Conservation (phyloP, 2,329 filamentous ascomycete genomes). For the Claviceps sp. region DNA sequence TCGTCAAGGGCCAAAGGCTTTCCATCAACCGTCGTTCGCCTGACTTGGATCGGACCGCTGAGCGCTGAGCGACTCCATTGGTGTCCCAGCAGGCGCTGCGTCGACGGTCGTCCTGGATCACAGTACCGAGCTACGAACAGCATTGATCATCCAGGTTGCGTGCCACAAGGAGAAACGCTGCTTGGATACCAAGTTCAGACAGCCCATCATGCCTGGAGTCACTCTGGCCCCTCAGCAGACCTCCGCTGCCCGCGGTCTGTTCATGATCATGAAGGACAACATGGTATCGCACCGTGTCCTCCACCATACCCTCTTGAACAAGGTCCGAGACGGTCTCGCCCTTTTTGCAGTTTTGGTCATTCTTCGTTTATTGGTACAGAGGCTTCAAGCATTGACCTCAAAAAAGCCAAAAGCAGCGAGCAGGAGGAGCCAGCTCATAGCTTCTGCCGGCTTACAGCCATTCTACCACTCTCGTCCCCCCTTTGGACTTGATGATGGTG, state of each 20-base stretch:
- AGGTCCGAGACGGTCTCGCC: slow-evolving; percentile 17
- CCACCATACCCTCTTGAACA: slow-evolving; percentile 12
- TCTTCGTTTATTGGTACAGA: slow-evolving; percentile 17
- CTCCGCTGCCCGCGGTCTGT: slow-evolving; percentile 15
- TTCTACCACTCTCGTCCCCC: slow-evolving; percentile 8
- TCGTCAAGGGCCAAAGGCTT: neutral
- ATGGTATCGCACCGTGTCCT: slow-evolving; percentile 14
- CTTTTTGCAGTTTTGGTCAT: slow-evolving; percentile 23
- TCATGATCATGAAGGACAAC: slow-evolving; percentile 15
- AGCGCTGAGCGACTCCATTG: neutral
- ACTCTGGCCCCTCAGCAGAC: slow-evolving; percentile 20
- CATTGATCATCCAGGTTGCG: neutral
- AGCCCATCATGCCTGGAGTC: slow-evolving; percentile 17
- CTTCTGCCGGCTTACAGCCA: slow-evolving; percentile 3
- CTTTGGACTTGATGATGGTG: slow-evolving; percentile 17
- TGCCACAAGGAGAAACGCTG: no score
- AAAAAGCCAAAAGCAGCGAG: neutral
- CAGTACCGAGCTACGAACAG: neutral
- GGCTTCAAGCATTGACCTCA: slow-evolving; percentile 6
- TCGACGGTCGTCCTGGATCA: neutral
- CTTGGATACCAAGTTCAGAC: no score
- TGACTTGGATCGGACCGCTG: no score
- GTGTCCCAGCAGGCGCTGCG: neutral
- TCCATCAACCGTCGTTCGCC: neutral
- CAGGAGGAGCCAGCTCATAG: slow-evolving; percentile 5